Conservation (phyloP, 2,329 filamentous ascomycete genomes). For the Aspergillus sp. region DNA sequence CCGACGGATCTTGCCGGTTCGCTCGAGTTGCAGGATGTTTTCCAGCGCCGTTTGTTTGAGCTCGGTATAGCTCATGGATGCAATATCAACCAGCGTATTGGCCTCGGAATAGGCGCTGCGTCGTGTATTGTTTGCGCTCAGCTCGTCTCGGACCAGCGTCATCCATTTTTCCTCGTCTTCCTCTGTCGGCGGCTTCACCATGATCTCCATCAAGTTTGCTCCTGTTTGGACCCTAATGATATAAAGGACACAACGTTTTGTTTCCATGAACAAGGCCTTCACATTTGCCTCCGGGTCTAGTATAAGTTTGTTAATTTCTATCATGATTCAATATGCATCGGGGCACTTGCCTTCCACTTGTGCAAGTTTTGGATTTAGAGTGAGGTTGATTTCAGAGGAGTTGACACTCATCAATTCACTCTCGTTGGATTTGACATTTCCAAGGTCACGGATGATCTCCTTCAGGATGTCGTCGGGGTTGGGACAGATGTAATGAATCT, state of each 20-base stretch:
- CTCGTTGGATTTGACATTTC: constrained; percentile 95
- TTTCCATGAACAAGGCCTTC: constrained; percentile 95
- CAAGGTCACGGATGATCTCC: constrained; percentile 89
- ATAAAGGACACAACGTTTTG: constrained; percentile 93
- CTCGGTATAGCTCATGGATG: constrained; percentile 83
- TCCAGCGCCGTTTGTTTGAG: constrained; percentile 91
- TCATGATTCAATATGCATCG: neutral
- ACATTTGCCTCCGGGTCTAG: constrained; percentile 85
- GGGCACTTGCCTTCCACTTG: constrained; percentile 64
- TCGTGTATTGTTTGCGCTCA: constrained; percentile 64
- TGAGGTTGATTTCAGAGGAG: constrained; percentile 85
- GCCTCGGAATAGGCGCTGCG: constrained; percentile 86
- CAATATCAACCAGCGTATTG: constrained; percentile 81
- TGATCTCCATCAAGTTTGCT: constrained; percentile 86
- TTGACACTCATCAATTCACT: constrained; percentile 85
- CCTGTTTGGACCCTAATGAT: constrained; percentile 96
- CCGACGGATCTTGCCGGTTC: constrained; percentile 77
- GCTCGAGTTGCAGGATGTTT: constrained; percentile 87
- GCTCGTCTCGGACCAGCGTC: constrained; percentile 75
- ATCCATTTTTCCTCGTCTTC: constrained; percentile 93
- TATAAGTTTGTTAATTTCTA: constrained; percentile 11
- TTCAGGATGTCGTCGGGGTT: constrained; percentile 81
- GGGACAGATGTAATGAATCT: constrained; percentile 74
- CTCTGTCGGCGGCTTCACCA: constrained; percentile 80
- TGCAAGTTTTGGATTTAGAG: constrained; percentile 82